Evolutionary conservation across 441 rosid species (phyloP), one percentile per base, ranked within the genome.

Genomic region (Adansonia rubrostipa): DNA sequence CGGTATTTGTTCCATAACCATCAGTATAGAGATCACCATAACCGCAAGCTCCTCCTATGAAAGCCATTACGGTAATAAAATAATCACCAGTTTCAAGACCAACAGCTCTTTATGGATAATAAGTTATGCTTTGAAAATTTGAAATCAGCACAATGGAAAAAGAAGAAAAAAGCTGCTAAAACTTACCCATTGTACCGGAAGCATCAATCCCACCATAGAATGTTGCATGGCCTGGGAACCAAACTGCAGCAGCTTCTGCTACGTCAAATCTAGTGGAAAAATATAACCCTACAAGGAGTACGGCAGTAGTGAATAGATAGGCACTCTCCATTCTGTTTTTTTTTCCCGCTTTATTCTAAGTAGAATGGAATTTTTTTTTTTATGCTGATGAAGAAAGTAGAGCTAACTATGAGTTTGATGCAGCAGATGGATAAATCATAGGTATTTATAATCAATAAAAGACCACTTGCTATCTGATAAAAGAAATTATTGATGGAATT

Each of bases 21-120:
- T 92, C 91, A 0, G 85, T 89, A 77, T 87, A 80, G 3, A 93
- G 79, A 79, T 91, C 87, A 9, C 93, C 98, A 82, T 92, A 93
- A 61, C 98, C 98, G 82, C 98, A 93, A 2, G 98, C 97, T 28
- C 94, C 98, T 6, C 93, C 96, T 93, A 73, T 11, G 28, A 11
- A 70, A 50, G 71, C 40, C 9, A 62, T 22, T 54, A 62, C 4
- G 3, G n/a, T 15, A 5, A 62, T 28, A 28, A n/a, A 28, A 54
- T 63, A 63, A 47, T 14, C 44, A 4, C 44, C 44, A 14, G 17
- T 28, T 15, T 22, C 61, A 56, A 56, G 22, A 14, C 5, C 22
- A 65, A 40, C 17, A 14, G 54, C 62, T n/a, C 72, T 76, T 10
- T 72, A 48, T 50, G 36, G 42, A 60, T 69, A 58, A 44, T 24